Evolutionary conservation across 495 filamentous ascomycete species (phyloP).

Genomic region (Annulohypoxylon bovei): DNA sequence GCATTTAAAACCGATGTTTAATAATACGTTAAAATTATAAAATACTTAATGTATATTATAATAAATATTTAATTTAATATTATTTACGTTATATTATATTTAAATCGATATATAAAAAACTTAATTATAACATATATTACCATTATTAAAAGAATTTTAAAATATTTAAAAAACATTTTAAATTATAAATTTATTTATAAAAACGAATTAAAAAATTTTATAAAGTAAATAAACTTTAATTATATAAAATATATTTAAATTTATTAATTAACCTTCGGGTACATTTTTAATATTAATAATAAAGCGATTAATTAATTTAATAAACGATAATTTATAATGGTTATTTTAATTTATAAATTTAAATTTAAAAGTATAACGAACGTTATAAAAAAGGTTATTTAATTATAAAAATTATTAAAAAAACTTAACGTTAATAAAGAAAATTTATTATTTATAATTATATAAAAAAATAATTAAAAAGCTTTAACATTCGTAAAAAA

Average conservation of each 20-base stretch:
- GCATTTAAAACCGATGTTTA: background rate
- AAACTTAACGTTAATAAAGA: background rate
- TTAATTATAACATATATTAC: background rate
- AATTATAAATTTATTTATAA: background rate
- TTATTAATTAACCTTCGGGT: background rate
- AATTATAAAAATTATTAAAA: background rate
- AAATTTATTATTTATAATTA: background rate
- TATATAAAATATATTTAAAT: background rate
- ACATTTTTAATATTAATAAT: background rate
- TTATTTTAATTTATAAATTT: background rate
- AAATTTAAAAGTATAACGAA: background rate
- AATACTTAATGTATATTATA: background rate
- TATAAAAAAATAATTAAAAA: too few relatives aligned
- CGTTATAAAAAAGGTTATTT: background rate
- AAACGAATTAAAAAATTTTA: background rate
- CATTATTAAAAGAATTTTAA: background rate
- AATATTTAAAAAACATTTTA: background rate
- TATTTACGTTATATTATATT: background rate
- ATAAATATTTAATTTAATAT: background rate
- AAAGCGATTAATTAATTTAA: background rate
- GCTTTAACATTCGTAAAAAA: too few relatives aligned
- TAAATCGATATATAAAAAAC: background rate
- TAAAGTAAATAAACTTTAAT: background rate
- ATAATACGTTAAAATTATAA: background rate
- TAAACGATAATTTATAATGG: background rate